phyloP scores from a whole-genome alignment of 352 stramenopile species.

The Globisporangium takayamanum region DNA sequence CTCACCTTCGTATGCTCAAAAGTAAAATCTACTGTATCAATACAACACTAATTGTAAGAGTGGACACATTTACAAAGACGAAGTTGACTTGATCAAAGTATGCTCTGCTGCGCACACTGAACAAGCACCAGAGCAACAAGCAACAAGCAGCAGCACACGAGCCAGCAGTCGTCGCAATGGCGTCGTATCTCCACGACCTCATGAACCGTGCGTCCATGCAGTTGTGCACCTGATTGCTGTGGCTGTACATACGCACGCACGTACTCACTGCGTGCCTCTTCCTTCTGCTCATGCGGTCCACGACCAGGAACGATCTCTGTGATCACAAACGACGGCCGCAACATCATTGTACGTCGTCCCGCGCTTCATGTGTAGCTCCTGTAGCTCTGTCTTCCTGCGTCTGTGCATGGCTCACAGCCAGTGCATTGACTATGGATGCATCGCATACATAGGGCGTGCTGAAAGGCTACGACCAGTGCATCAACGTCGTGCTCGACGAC shows the following conservation, averaged over 20 bases:
- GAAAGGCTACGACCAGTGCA: conserved; percentile 91
- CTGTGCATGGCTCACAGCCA: not conserved
- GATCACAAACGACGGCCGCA: conserved; percentile 92
- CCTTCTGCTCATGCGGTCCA: not conserved
- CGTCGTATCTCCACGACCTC: conserved; percentile 77
- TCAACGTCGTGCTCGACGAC: conserved; percentile 91
- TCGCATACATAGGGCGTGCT: conserved; percentile 55
- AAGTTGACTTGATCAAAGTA: too few relatives aligned
- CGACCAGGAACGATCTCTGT: conserved; percentile 85
- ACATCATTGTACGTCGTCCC: conserved; percentile 80
- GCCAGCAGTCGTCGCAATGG: conserved; percentile 29
- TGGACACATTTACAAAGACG: too few relatives aligned
- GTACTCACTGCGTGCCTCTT: not conserved
- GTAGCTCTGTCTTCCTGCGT: not conserved
- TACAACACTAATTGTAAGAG: too few relatives aligned
- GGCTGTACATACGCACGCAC: not conserved
- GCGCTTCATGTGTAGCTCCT: not conserved
- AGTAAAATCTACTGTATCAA: not conserved
- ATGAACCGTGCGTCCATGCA: conserved; percentile 64
- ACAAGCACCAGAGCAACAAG: conserved; percentile 3
- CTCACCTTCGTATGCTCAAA: too few relatives aligned
- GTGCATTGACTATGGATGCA: not conserved
- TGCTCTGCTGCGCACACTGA: not conserved
- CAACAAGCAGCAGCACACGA: conserved; percentile 8
- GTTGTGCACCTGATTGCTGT: conserved; percentile 1